phyloP scores from a whole-genome alignment of 495 filamentous ascomycete species.

The Tuber melanosporum region DNA sequence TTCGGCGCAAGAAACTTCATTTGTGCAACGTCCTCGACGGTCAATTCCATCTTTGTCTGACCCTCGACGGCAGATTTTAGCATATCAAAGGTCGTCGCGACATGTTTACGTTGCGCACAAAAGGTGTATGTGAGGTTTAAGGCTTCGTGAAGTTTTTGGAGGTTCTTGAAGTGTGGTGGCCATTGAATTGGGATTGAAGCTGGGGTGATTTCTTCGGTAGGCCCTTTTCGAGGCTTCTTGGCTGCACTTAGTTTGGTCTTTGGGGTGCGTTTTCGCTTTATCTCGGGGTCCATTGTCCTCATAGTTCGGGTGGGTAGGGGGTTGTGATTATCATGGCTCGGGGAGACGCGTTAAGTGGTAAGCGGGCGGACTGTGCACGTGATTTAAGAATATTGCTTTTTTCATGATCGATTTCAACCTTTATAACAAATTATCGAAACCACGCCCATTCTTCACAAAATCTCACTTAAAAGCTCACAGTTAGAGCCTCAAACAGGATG shows the following conservation, averaged over 20 bases:
- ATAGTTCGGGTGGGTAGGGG: not conserved
- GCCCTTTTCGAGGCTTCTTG: conserved; percentile 20
- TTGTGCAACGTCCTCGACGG: conserved; percentile 70
- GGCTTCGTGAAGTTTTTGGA: conserved; percentile 73
- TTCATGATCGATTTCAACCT: not conserved
- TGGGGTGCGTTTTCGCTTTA: conserved; percentile 28
- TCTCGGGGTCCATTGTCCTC: not conserved
- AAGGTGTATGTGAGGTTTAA: conserved; percentile 93
- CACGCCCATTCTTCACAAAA: not conserved
- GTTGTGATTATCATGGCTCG: not conserved
- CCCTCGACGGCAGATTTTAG: conserved; percentile 77
- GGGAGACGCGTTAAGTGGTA: not conserved
- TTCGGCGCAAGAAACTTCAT: conserved; percentile 70
- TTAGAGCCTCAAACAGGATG: too few relatives aligned
- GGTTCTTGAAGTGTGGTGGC: conserved; percentile 65
- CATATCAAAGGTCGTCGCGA: conserved; percentile 84
- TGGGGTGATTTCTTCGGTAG: conserved; percentile 19
- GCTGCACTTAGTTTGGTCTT: not conserved
- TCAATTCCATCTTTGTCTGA: conserved; percentile 65
- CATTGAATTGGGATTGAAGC: conserved; percentile 51
- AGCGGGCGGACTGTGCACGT: not conserved
- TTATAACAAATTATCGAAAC: not conserved
- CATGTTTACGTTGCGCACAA: conserved; percentile 73
- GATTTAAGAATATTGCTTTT: not conserved
- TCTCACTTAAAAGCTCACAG: not conserved